phyloP scores from a whole-genome alignment of 805 yeast genomes.

The Myxozyma mucilagina region DNA sequence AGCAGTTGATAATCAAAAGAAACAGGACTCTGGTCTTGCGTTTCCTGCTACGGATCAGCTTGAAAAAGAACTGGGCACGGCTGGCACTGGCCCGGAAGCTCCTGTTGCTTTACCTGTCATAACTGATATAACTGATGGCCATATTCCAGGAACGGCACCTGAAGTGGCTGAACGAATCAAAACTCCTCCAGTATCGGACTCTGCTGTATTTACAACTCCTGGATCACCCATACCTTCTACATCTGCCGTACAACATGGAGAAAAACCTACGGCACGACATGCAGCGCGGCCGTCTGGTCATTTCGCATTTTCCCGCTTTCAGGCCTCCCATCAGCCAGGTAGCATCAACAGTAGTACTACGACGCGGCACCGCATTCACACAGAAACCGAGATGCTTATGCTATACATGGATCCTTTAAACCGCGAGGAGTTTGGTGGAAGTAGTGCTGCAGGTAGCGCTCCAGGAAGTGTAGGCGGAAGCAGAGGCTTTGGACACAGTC shows the following conservation, averaged over 20 bases:
- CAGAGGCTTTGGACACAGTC: not conserved
- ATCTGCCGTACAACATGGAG: no score
- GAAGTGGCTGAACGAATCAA: no score
- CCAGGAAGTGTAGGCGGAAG: not conserved
- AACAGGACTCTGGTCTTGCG: not conserved
- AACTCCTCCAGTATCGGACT: no score
- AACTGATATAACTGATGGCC: no score
- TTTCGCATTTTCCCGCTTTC: not conserved
- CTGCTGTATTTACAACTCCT: no score
- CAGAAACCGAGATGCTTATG: constrained; percentile 8
- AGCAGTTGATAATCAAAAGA: not conserved
- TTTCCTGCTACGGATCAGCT: not conserved
- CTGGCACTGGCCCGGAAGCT: no score
- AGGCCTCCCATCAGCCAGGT: not conserved
- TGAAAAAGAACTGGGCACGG: not conserved
- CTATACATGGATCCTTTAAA: constrained; percentile 10
- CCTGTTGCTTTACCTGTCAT: no score
- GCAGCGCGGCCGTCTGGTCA: no score
- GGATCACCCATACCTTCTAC: no score
- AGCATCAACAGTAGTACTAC: not conserved
- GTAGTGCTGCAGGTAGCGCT: not conserved
- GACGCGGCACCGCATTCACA: not conserved
- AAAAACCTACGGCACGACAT: no score
- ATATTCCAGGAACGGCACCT: no score
- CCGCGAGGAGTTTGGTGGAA: constrained; percentile 3